Evolutionary conservation across 768 basidiomycete genomes (phyloP), one percentile per base, ranked within the genome.

Genomic region (Tremella fuciformis): DNA sequence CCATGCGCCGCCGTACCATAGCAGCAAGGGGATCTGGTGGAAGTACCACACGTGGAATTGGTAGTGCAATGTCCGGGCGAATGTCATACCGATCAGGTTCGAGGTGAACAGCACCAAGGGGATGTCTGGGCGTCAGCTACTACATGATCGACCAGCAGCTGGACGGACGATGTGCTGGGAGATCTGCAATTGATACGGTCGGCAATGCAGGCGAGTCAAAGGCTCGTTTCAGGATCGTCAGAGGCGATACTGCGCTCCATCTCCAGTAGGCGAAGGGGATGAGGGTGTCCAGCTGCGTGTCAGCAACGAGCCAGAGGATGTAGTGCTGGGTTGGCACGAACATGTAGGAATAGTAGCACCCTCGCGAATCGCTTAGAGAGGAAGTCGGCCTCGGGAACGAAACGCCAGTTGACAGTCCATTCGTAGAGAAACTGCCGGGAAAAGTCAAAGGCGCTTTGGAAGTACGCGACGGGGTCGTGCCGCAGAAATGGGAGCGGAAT

Each of bases 41-140:
- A 87, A 89, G 74, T 97, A 97, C 96, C 96, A 99, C 4, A 89
- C 86, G 76, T 96, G 96, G 77, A 99, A 99, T 66, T 99, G 96
- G 74, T 97, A 97, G 74, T 99, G 96, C 44, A 99, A 79, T 9
- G 94, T 97, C 18, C 96, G 85, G 19, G 96, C 90, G 74, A 89
- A 96, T 7, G 89, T 62, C 37, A 98, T 87, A 16, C 96, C 96
- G 53, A 96, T 86, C 39, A 98, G 75, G 71, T 98, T 98, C 15
- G 88, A 88, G 0, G 90, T 93, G 80, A 90, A 91, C 4, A 97
- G 81, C 21, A 91, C 81, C 0, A 88, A 88, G 18, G 85, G 83
- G 51, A 88, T 81, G 67, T 88, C 93, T 94, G 69, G 16, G 22
- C 13, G 21, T 46, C 42, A 46, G 22, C n/a, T 18, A 46, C 8